Evolutionary conservation across 495 filamentous ascomycete genomes (phyloP).

Genomic region (Letharia lupina): DNA sequence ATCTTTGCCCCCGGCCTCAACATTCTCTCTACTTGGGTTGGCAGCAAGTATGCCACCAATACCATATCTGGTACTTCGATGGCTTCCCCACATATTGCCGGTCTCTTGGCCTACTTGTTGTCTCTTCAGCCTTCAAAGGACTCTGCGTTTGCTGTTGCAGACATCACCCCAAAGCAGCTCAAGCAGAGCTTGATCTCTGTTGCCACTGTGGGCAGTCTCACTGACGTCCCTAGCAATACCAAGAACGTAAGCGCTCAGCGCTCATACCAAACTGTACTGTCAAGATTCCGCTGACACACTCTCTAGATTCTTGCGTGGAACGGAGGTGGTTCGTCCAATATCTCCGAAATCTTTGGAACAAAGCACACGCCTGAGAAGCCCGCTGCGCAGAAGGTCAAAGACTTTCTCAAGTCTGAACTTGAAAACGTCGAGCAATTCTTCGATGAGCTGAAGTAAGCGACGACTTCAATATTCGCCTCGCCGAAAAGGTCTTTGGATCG

Average conservation of each 20-base stretch:
- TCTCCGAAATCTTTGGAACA: conserved; percentile 61
- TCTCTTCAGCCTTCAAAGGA: conserved; percentile 85
- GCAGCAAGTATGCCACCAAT: conserved; percentile 87
- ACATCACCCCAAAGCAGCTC: conserved; percentile 87
- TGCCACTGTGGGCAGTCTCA: conserved; percentile 70
- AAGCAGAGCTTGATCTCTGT: conserved; percentile 81
- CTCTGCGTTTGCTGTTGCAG: conserved; percentile 80
- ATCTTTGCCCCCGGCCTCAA: conserved; percentile 97
- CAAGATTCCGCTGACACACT: conserved; percentile 39
- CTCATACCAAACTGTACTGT: conserved; percentile 10
- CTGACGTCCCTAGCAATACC: conserved; percentile 78
- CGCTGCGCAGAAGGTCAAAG: conserved; percentile 45
- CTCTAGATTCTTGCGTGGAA: conserved; percentile 88
- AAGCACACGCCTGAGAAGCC: conserved; percentile 33
- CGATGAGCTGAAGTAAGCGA: conserved; percentile 23
- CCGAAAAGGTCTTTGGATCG: not conserved
- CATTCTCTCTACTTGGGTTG: conserved; percentile 97
- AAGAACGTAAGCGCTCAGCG: conserved; percentile 51
- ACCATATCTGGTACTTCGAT: conserved; percentile 99
- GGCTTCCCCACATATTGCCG: conserved; percentile 95
- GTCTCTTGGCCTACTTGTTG: conserved; percentile 94
- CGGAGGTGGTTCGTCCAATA: conserved; percentile 90
- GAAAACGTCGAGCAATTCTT: conserved; percentile 36
- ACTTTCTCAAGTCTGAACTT: conserved; percentile 40
- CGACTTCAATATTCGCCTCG: not conserved